Evolutionary conservation across 1,284 basidiomycete species (phyloP).

Genomic region (Pseudozyma pruni): DNA sequence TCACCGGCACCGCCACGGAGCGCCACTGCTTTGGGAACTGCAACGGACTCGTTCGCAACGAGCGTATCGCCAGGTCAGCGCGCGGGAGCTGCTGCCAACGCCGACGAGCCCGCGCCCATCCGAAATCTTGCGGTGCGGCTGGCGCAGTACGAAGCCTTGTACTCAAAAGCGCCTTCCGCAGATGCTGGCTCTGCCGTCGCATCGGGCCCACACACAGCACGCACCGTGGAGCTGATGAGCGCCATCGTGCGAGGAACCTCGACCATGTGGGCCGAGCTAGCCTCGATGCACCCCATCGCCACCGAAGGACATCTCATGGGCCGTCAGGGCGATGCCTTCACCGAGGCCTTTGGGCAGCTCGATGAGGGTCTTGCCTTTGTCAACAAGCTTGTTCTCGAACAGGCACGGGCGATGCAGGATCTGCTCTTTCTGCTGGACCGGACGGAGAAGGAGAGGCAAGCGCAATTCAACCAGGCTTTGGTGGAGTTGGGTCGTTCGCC

Average conservation of each 20-base stretch:
- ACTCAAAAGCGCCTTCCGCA: constrained; percentile 29
- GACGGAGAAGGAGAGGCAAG: constrained; percentile 46
- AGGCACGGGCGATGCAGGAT: constrained; percentile 44
- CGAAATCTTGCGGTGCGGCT: constrained; percentile 42
- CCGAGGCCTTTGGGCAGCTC: constrained; percentile 42
- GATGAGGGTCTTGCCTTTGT: constrained; percentile 45
- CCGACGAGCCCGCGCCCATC: constrained; percentile 42
- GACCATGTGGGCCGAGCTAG: constrained; percentile 43
- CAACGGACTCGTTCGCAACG: constrained; percentile 4
- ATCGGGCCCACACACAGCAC: constrained; percentile 27
- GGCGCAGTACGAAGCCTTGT: constrained; percentile 37
- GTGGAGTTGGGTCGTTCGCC: constrained; percentile 42
- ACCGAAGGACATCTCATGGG: constrained; percentile 44
- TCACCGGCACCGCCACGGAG: constrained; percentile 18
- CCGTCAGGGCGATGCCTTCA: constrained; percentile 25
- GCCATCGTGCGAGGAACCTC: constrained; percentile 36
- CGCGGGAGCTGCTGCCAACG: neutral
- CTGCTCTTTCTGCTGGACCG: constrained; percentile 42
- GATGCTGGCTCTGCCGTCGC: constrained; percentile 8
- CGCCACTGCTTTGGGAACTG: constrained; percentile 29
- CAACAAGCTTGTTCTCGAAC: constrained; percentile 46
- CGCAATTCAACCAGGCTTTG: constrained; percentile 41
- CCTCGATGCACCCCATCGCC: constrained; percentile 45
- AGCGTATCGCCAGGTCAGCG: constrained; percentile 3
- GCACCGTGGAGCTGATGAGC: constrained; percentile 41